Percentiles rank a stretch among this genome's conserved stretches.
Conservation (phyloP, 768 basidiomycete species). For the Suillus ampliporus region DNA sequence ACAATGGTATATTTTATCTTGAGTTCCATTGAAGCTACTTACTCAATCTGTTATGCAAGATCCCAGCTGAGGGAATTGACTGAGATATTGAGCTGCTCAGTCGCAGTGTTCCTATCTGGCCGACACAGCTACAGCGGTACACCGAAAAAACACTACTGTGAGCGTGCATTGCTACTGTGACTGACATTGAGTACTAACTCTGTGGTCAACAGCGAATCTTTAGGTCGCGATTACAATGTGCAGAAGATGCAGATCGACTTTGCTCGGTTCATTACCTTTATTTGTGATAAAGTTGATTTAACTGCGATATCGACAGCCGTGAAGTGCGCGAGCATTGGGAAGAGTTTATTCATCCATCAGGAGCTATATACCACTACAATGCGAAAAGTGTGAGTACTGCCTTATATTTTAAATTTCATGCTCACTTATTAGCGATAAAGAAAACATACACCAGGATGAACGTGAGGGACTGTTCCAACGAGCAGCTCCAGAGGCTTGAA, state of each 20-base stretch:
- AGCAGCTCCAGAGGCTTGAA: not conserved
- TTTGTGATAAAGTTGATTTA: not conserved
- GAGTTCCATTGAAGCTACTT: not conserved
- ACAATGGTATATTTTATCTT: no score
- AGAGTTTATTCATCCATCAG: not conserved
- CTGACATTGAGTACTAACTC: not conserved
- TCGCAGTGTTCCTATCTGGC: slow-evolving; percentile 1
- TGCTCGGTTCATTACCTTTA: not conserved
- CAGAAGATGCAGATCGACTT: not conserved
- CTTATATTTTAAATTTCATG: not conserved
- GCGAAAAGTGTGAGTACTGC: not conserved
- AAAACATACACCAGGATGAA: not conserved
- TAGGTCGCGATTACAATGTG: not conserved
- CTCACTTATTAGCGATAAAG: not conserved
- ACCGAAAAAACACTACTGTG: not conserved
- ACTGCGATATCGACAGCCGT: not conserved
- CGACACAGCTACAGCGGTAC: not conserved
- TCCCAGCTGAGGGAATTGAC: not conserved
- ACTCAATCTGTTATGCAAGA: not conserved
- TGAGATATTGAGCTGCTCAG: not conserved
- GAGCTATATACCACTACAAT: not conserved
- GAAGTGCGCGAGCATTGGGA: not conserved
- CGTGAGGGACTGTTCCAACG: not conserved
- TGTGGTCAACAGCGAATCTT: no score
- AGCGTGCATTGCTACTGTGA: not conserved